Conservation (phyloP, 306 rosid genomes). For the Quercus variabilis region DNA sequence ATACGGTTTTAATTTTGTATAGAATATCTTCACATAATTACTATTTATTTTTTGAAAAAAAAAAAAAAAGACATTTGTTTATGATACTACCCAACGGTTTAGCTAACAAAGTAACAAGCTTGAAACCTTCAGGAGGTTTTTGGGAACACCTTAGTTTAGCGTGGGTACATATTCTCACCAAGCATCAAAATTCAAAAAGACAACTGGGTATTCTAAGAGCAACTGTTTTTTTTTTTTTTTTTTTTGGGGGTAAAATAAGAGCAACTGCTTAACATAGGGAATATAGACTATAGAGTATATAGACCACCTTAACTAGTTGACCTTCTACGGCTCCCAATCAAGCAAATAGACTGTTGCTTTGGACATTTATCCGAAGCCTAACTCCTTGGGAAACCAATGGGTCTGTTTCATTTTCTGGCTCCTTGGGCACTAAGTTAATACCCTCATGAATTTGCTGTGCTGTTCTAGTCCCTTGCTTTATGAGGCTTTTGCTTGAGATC, state of each 20-base stretch:
- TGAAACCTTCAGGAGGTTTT: not conserved
- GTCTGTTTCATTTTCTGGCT: slow-evolving; percentile 10
- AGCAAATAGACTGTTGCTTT: not conserved
- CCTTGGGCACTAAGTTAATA: not conserved
- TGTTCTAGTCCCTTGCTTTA: not conserved
- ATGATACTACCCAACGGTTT: too few species aligned
- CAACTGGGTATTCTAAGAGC: not conserved
- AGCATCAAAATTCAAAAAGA: not conserved
- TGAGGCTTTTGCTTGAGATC: not conserved
- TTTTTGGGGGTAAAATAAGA: not conserved
- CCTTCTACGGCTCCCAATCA: not conserved
- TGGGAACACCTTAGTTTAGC: not conserved
- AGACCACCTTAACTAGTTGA: not conserved
- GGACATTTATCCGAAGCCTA: not conserved
- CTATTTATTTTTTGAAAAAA: too few species aligned
- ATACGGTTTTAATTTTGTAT: not conserved
- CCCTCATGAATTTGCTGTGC: not conserved
- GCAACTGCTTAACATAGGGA: not conserved
- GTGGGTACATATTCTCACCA: not conserved
- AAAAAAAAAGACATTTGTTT: not conserved
- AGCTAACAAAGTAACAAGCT: too few species aligned
- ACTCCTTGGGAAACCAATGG: slow-evolving; percentile 13
- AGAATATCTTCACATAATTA: not conserved
- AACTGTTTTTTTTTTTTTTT: too few species aligned
- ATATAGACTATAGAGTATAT: too few species aligned